Evolutionary conservation across 2,329 filamentous ascomycete genomes (phyloP), one percentile per base, ranked within the genome.

Genomic region (Biscogniauxia sp.): DNA sequence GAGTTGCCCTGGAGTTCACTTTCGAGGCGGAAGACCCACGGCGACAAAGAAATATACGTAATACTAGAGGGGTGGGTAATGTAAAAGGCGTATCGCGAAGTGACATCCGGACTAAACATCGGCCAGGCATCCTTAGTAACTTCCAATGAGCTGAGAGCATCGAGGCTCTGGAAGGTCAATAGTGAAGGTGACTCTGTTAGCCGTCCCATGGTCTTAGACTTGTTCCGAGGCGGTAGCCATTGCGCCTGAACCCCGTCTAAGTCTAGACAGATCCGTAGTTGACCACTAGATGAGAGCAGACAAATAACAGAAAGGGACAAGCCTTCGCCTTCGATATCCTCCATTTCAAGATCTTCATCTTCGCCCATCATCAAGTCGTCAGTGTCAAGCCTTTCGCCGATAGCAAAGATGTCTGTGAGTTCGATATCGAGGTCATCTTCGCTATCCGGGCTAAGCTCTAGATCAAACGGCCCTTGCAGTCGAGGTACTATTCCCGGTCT

Each of bases 1-100:
- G 82, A 81, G 58, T 84, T 81, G 11, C 79, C 81, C 57, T 79
- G 77, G 17, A 89, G 76, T 74, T 89, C 86, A 54, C 81, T 80
- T 70, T 88, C 86, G 0, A 89, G 78, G 1, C 85, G 80, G 72
- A 86, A 88, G 3, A 88, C 82, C 86, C 86, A 89, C 1, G 85
- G 80, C 1, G 82, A 76, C 37, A 89, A 76, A 1, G 85, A 88
- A 13, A 89, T 74, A 60, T 81, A 84, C 1, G 82, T 86, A 66
- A 89, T 83, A 60, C 83, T 84, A 5, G 81, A 82, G 49, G 85
- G 80, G 64, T 88, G 82, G 0, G 86, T 88, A 57, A 89, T 77
- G 64, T 83, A 88, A 66, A 89, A 86, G 15, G 79, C 82, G 71
- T 89, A 89, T 37, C 85, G 80, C 4, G 86, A 88, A 50, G 80